Conservation (phyloP, 2,329 filamentous ascomycete species). For the Pseudogymnoascus sp. region DNA sequence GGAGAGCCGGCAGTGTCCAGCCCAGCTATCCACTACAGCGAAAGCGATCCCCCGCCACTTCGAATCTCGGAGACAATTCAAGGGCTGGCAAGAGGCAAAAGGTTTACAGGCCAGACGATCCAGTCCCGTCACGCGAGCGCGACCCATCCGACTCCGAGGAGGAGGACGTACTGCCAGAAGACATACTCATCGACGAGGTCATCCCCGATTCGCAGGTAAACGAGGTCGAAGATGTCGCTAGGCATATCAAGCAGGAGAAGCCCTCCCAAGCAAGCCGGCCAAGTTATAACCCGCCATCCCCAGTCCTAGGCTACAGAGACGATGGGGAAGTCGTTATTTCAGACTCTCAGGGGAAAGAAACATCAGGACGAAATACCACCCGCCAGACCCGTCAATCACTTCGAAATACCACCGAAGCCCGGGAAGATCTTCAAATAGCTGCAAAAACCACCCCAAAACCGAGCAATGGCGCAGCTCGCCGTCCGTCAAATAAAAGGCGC, state of each 20-base stretch:
- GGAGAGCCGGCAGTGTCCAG: slow-evolving; percentile 1
- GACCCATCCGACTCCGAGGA: neutral
- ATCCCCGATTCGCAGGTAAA: neutral
- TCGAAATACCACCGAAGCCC: neutral
- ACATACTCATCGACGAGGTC: neutral
- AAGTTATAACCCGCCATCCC: neutral
- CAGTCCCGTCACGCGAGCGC: neutral
- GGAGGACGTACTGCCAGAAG: neutral
- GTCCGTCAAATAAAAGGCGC: neutral
- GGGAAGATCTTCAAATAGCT: neutral
- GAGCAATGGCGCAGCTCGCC: neutral
- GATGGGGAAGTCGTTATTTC: neutral
- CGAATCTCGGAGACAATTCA: neutral
- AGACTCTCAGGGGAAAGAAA: neutral
- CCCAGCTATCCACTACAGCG: neutral
- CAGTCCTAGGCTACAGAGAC: neutral
- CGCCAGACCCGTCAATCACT: neutral
- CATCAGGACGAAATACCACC: neutral
- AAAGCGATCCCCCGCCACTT: slow-evolving; percentile 7
- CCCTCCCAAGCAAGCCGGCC: neutral
- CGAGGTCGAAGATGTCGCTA: neutral
- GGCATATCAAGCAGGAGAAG: neutral
- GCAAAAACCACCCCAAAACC: neutral
- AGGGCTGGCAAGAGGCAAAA: slow-evolving; percentile 8
- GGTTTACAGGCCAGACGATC: slow-evolving; percentile 2